Evolutionary conservation across 371 early-diverging fungal genomes (phyloP).

Genomic region (Apophysomyces sp.): DNA sequence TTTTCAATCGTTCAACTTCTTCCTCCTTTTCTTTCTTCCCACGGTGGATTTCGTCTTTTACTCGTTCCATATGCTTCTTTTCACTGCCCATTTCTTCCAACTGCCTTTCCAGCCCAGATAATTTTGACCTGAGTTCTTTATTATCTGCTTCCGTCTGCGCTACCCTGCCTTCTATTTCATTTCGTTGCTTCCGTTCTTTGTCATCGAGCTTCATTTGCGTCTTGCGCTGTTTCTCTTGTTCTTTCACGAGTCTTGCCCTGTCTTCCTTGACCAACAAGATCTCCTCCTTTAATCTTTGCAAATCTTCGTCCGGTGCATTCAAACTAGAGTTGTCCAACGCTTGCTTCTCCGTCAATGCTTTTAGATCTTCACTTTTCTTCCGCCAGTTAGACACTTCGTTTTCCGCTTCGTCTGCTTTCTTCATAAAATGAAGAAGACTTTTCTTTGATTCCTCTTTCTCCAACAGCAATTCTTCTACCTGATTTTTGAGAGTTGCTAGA

Average conservation of each 20-base stretch:
- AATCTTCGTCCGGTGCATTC: background rate
- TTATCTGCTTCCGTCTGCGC: constrained; percentile 29
- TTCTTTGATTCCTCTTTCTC: constrained; percentile 49
- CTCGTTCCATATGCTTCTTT: constrained; percentile 35
- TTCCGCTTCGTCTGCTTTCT: constrained; percentile 36
- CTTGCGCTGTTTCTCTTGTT: constrained; percentile 9
- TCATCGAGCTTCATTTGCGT: constrained; percentile 10
- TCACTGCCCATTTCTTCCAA: constrained; percentile 33
- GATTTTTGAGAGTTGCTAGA: constrained; percentile 31
- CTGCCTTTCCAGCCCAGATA: constrained; percentile 27
- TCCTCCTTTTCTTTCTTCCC: constrained; percentile 11
- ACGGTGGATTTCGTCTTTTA: background rate
- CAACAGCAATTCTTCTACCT: constrained; percentile 41
- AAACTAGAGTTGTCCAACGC: background rate
- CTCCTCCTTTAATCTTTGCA: background rate
- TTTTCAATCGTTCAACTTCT: constrained; percentile 4
- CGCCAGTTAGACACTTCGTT: background rate
- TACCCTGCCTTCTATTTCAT: constrained; percentile 19
- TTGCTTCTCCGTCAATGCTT: background rate
- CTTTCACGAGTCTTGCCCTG: constrained; percentile 13
- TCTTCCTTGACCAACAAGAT: constrained; percentile 1
- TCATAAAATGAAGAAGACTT: constrained; percentile 38
- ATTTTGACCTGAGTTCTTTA: constrained; percentile 17
- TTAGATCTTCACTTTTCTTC: background rate
- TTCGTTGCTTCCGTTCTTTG: constrained; percentile 16